These are phyloP conservation scores for Boechera retrofracta DNA, from an alignment of 345 rosid genomes.

Conservation along the genomic window DNA sequence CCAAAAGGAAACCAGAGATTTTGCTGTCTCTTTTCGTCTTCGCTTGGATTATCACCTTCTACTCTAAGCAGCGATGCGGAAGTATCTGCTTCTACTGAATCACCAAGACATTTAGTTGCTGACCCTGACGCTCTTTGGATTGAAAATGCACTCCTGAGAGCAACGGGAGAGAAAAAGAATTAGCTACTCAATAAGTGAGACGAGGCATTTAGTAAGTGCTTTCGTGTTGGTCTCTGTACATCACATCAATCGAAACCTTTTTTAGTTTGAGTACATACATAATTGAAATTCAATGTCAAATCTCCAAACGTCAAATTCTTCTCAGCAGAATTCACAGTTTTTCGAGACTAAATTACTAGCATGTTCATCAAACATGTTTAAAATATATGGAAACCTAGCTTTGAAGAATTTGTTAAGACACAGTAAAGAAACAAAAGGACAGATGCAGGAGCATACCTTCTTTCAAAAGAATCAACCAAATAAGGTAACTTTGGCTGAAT, in stretches of 20 bases:
- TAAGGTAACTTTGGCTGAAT: slow-evolving; percentile 95
- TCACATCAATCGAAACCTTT: neutral
- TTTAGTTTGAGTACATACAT: neutral
- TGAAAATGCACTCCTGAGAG: slow-evolving; percentile 78
- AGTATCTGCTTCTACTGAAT: slow-evolving; percentile 45
- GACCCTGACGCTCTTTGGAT: slow-evolving; percentile 64
- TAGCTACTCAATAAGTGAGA: slow-evolving; percentile 19
- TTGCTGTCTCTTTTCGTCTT: slow-evolving; percentile 49
- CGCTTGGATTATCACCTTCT: slow-evolving; percentile 44
- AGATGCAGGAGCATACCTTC: slow-evolving; percentile 56
- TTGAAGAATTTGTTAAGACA: neutral
- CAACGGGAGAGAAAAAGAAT: slow-evolving; percentile 4
- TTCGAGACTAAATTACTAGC: neutral
- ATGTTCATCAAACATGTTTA: neutral
- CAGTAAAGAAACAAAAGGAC: slow-evolving; percentile 1
- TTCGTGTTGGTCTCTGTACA: slow-evolving; percentile 8
- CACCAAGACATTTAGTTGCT: slow-evolving; percentile 47
- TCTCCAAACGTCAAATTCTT: neutral
- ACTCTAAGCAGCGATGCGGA: slow-evolving; percentile 46
- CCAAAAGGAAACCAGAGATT: slow-evolving; percentile 61
- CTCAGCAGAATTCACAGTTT: slow-evolving; percentile 1
- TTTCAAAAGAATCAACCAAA: slow-evolving; percentile 90
- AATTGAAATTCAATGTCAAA: slow-evolving; percentile 14
- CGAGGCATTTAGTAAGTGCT: neutral
- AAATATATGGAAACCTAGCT: neutral